These are phyloP conservation scores for Nicotiana obtusifolia DNA, from an alignment of 257 asterid species.

Conservation along the genomic window DNA sequence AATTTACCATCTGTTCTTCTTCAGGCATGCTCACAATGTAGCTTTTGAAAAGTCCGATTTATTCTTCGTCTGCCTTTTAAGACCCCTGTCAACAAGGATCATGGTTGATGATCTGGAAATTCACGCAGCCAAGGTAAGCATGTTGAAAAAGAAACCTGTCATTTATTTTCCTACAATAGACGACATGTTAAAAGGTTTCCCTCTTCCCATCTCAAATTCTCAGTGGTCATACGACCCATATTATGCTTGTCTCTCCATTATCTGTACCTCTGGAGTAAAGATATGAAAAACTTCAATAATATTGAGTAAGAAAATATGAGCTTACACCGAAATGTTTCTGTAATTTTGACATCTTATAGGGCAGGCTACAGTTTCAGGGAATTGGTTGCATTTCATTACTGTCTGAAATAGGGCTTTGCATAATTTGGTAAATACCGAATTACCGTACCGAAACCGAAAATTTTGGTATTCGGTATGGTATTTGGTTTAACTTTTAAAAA, in stretches of 20 bases:
- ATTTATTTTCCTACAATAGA: not conserved
- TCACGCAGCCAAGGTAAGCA: constrained; percentile 67
- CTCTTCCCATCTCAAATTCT: not conserved
- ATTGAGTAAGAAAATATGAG: too few species aligned
- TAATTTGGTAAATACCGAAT: too few species aligned
- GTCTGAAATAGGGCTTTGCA: too few species aligned
- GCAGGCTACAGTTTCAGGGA: too few species aligned
- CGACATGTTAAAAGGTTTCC: not conserved
- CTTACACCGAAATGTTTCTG: too few species aligned
- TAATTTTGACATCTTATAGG: too few species aligned
- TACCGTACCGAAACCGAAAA: too few species aligned
- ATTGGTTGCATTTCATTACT: too few species aligned
- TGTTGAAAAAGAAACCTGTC: not conserved
- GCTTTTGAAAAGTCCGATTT: constrained; percentile 28
- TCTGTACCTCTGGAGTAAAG: not conserved
- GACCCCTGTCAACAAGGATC: constrained; percentile 52
- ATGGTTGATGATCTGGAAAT: constrained; percentile 64
- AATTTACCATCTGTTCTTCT: not conserved
- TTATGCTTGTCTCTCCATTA: not conserved
- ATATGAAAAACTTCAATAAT: too few species aligned
- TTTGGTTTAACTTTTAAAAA: too few species aligned
- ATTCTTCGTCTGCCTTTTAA: not conserved
- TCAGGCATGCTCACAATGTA: constrained; percentile 73
- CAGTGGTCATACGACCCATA: not conserved
- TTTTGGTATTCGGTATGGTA: too few species aligned